These are phyloP conservation scores for Dothideomycetidae sp. DNA, from an alignment of 2,329 filamentous ascomycete species.

Conservation along the genomic window DNA sequence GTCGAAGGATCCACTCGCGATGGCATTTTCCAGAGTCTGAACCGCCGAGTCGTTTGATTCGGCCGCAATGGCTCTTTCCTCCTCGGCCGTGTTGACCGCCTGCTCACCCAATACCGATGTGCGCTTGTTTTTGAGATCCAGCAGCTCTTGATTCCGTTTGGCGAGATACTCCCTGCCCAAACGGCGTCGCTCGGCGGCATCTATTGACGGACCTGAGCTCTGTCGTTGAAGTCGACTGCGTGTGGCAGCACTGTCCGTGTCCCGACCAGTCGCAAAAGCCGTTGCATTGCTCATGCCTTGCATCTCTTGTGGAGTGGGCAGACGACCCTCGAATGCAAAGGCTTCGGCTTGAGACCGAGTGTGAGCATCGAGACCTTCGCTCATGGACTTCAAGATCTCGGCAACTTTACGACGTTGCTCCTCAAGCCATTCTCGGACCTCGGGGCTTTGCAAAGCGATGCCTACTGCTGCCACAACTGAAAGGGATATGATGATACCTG, in stretches of 20 bases:
- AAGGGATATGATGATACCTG: constrained; percentile 49
- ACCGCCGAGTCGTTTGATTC: constrained; percentile 13
- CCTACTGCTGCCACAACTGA: constrained; percentile 48
- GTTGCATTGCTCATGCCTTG: constrained; percentile 20
- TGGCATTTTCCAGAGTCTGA: constrained; percentile 8
- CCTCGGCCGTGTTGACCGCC: constrained; percentile 10
- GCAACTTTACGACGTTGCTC: constrained; percentile 47
- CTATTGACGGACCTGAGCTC: constrained; percentile 12
- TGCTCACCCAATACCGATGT: constrained; percentile 10
- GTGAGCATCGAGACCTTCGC: constrained; percentile 43
- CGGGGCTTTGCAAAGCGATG: constrained; percentile 47
- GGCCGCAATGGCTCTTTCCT: constrained; percentile 11
- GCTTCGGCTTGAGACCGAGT: constrained; percentile 24
- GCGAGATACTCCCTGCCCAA: constrained; percentile 25
- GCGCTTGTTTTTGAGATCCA: constrained; percentile 20
- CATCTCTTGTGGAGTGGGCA: constrained; percentile 19
- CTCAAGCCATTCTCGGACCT: constrained; percentile 48
- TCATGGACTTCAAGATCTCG: constrained; percentile 42
- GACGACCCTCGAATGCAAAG: constrained; percentile 23
- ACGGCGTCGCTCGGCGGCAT: constrained; percentile 22
- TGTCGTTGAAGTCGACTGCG: constrained; percentile 7
- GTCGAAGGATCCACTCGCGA: constrained; percentile 23
- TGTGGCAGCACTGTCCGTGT: constrained; percentile 2
- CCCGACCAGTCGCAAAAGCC: constrained; percentile 22
- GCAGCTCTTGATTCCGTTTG: constrained; percentile 21